A percentile compares a stretch with the other conserved stretches of the same genome.
Conservation (phyloP, 768 basidiomycete species). For the Kwoniella botswanensis region DNA sequence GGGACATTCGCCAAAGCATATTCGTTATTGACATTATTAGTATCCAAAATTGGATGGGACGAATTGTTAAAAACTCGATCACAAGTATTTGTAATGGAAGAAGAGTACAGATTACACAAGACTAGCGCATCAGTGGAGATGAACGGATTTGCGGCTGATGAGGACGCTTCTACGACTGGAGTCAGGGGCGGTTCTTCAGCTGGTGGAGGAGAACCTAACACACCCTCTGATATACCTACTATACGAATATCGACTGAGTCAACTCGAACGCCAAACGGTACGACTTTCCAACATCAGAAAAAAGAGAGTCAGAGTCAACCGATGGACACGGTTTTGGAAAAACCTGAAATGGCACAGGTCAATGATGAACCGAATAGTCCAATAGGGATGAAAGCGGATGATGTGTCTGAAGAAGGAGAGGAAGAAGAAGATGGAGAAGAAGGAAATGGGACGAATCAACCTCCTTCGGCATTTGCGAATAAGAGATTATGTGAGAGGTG, state of each 20-base stretch:
- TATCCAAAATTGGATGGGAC: constrained; percentile 97
- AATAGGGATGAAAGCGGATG: constrained; percentile 29
- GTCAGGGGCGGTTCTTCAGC: constrained; percentile 26
- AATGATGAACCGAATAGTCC: constrained; percentile 31
- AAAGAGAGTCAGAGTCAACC: constrained; percentile 9
- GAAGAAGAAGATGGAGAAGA: constrained; percentile 49
- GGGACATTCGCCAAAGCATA: constrained; percentile 98
- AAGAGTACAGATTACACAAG: constrained; percentile 98
- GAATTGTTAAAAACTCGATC: constrained; percentile 94
- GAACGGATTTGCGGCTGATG: constrained; percentile 42
- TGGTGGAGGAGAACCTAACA: constrained; percentile 20
- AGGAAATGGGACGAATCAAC: constrained; percentile 52
- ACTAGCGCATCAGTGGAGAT: constrained; percentile 70
- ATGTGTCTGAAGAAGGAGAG: constrained; percentile 32
- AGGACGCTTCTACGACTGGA: constrained; percentile 34
- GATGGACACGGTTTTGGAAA: constrained; percentile 45
- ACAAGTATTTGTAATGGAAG: constrained; percentile 98
- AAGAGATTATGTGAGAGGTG: constrained; percentile 96
- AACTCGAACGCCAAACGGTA: constrained; percentile 41
- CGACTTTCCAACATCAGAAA: constrained; percentile 49
- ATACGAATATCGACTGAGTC: constrained; percentile 78
- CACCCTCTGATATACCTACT: constrained; percentile 64
- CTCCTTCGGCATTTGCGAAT: constrained; percentile 82
- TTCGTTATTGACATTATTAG: constrained; percentile 82
- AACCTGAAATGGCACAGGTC: constrained; percentile 50